Conservation (phyloP, 2,329 filamentous ascomycete species). For the Dactylellina sp. region DNA sequence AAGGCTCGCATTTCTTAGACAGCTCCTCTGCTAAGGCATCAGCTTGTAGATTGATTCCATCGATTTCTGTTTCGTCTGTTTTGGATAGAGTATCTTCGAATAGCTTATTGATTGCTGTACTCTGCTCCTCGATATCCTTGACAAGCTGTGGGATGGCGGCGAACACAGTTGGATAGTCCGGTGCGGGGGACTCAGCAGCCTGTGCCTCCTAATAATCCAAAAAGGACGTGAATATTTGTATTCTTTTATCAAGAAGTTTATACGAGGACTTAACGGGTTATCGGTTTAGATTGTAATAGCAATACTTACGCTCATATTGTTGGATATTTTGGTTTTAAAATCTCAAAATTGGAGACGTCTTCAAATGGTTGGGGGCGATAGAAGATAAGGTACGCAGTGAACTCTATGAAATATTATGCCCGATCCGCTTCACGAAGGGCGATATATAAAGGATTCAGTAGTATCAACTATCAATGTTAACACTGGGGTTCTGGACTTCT, state of each 20-base stretch:
- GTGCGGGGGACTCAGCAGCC: background rate
- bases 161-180: background rate
- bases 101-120: conserved; percentile 1
- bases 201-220: background rate
- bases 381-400: background rate
- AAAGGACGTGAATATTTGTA: background rate
- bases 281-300: background rate
- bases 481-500: background rate
- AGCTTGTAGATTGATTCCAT: background rate
- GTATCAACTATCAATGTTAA: conserved; percentile 9
- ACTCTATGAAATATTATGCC: background rate
- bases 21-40: conserved; percentile 1
- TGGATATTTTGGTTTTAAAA: background rate
- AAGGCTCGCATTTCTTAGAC: background rate
- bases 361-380: conserved; percentile 17
- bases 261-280: no score
- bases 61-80: conserved; percentile 21
- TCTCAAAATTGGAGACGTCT: background rate
- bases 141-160: background rate
- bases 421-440: background rate
- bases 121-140: conserved; percentile 1
- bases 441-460: conserved; percentile 4
- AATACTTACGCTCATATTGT: conserved; percentile 11
- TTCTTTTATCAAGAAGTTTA: background rate
- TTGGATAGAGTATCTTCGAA: conserved; percentile 4